These are phyloP conservation scores for Rhodotorula graminis DNA, from an alignment of 768 basidiomycete genomes.

Conservation along the genomic window DNA sequence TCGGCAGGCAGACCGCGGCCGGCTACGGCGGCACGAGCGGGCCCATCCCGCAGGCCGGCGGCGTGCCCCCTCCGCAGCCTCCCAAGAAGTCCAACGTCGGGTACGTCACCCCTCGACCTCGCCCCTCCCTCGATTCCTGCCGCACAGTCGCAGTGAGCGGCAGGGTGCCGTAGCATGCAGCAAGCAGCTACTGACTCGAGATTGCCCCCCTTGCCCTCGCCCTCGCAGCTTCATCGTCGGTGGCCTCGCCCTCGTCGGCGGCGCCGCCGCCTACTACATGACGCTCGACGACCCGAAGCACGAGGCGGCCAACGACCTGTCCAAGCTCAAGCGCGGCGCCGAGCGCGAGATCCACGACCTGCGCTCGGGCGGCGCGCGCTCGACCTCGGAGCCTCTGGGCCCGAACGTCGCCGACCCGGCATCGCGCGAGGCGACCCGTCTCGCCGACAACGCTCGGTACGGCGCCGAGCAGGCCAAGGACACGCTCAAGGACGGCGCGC, in stretches of 20 bases:
- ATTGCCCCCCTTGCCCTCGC: no score
- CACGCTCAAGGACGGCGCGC: neutral
- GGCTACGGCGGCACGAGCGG: constrained; percentile 6
- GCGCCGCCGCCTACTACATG: constrained; percentile 7
- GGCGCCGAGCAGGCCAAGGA: constrained; percentile 25
- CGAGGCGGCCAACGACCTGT: neutral
- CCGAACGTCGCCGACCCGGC: neutral
- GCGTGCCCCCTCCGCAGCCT: neutral
- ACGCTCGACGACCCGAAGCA: neutral
- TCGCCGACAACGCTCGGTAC: neutral
- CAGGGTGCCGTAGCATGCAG: no score
- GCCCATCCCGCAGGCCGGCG: neutral
- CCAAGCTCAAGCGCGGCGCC: neutral
- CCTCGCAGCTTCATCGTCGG: constrained; percentile 7
- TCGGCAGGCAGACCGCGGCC: neutral
- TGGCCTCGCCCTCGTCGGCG: neutral
- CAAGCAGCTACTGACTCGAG: neutral
- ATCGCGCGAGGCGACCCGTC: neutral
- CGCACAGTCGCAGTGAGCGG: no score
- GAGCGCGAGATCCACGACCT: neutral
- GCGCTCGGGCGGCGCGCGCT: neutral
- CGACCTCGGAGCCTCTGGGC: neutral
- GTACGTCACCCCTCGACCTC: neutral
- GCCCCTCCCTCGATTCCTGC: neutral
- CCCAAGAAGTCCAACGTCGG: constrained; percentile 9